Evolutionary conservation across 2,329 filamentous ascomycete species (phyloP).

Genomic region (Penicillium sp.): DNA sequence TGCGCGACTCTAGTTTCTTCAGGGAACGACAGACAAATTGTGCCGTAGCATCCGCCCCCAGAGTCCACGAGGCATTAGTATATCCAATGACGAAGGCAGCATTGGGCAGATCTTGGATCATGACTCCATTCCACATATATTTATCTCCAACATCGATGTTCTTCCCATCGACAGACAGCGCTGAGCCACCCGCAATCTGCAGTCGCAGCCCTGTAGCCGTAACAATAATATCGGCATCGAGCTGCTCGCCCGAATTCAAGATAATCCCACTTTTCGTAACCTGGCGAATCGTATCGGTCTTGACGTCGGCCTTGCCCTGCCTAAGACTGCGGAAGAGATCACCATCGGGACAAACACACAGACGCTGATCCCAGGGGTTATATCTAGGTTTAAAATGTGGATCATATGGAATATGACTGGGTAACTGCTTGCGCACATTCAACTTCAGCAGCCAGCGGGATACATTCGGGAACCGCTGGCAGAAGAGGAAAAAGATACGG

Average conservation of each 20-base stretch:
- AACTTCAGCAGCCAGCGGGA: constrained; percentile 51
- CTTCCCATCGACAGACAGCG: constrained; percentile 40
- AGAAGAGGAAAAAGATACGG: constrained; percentile 54
- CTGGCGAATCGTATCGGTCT: constrained; percentile 55
- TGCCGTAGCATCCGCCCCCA: constrained; percentile 47
- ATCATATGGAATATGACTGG: constrained; percentile 54
- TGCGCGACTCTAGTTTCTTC: constrained; percentile 30
- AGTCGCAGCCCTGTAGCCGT: constrained; percentile 48
- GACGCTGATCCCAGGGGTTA: constrained; percentile 69
- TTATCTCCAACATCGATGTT: constrained; percentile 35
- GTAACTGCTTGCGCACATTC: constrained; percentile 52
- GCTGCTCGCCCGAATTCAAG: constrained; percentile 44
- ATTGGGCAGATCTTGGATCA: constrained; percentile 48
- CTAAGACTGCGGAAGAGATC: constrained; percentile 58
- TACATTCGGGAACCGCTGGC: constrained; percentile 53
- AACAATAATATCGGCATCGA: constrained; percentile 46
- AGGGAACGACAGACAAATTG: constrained; percentile 41
- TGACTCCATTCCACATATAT: constrained; percentile 45
- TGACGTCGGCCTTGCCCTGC: constrained; percentile 53
- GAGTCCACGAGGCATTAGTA: constrained; percentile 47
- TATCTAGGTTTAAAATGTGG: constrained; percentile 66
- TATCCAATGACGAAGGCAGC: constrained; percentile 45
- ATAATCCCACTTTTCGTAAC: constrained; percentile 52
- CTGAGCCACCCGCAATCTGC: constrained; percentile 39
- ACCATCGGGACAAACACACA: constrained; percentile 66